phyloP scores from a whole-genome alignment of 352 stramenopile genomes.

The Blastocystis sp. region DNA sequence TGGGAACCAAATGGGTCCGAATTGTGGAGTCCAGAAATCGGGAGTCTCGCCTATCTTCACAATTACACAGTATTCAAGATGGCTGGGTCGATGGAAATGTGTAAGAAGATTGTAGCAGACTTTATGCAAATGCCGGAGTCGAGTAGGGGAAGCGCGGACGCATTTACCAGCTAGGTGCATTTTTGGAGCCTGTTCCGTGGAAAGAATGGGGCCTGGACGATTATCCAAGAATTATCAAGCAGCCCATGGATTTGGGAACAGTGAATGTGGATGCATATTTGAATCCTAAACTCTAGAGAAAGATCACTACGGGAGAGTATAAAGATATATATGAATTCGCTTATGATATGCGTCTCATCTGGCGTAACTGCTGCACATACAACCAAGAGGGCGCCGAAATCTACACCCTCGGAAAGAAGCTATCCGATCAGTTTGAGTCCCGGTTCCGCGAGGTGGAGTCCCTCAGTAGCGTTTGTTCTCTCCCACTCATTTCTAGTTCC shows the following conservation, averaged over 20 bases:
- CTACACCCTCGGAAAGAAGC: constrained; percentile 71
- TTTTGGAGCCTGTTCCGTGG: constrained; percentile 59
- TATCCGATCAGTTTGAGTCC: constrained; percentile 76
- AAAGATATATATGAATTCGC: constrained; percentile 58
- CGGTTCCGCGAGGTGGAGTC: constrained; percentile 60
- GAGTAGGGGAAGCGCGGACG: not conserved
- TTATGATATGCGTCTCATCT: constrained; percentile 59
- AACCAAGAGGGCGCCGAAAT: constrained; percentile 73
- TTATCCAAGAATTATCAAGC: constrained; percentile 60
- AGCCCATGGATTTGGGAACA: constrained; percentile 60
- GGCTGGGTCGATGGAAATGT: constrained; percentile 4
- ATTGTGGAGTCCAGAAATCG: not conserved
- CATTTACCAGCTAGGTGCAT: constrained; percentile 4
- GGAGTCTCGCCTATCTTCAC: not conserved
- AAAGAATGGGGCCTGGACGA: constrained; percentile 59
- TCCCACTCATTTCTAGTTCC: not conserved
- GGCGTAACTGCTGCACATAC: constrained; percentile 60
- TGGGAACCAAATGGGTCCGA: not conserved
- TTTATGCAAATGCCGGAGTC: not conserved
- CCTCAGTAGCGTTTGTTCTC: not conserved
- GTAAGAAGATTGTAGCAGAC: constrained; percentile 4
- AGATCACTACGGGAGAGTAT: constrained; percentile 57
- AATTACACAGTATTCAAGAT: not conserved
- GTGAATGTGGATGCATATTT: constrained; percentile 7
- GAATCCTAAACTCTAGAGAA: constrained; percentile 8